Evolutionary conservation across 495 filamentous ascomycete species (phyloP), one percentile per base, ranked within the genome.

Genomic region (Trichoderma parareesei): DNA sequence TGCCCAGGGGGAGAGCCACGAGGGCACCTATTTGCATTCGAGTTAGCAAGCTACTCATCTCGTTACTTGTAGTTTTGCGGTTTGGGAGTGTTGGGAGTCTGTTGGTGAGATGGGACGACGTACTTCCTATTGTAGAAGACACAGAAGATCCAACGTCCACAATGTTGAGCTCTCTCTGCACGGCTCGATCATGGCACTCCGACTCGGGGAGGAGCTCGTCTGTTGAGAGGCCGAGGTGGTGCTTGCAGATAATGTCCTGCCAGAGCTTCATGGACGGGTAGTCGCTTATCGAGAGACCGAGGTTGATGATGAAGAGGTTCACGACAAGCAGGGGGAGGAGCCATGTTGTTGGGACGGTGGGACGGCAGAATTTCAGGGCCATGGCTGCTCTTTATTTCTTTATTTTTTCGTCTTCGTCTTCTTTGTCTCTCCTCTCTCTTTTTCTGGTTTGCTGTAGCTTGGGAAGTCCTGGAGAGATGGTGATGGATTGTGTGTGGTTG

Each of bases 281-380:
- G 53, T 10, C 8, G 53, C 20, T 38, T 13, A 57, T 57, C 3
- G 53, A 57, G 27, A 57, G 53, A 7, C 53, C 53, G 27, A 57
- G 53, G 53, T 37, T 57, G 53, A 57, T 57, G 53, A 57, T 13
- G 53, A 57, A 57, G 7, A 57, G 53, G 53, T 57, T 57, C 27
- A 57, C 27, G 27, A 57, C 53, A 0, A 57, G 53, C 9, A 57
- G 27, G 3, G 53, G 53, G 9, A 57, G 10, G 53, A 57, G 53
- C 33, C 53, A 57, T 16, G 11, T 2, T 11, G 37, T 9, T 3
- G 53, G 27, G 7, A 57, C 7, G 8, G 53, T 10, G 20, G 53
- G 53, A 33, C 53, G 53, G 14, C 53, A 27, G 53, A 57, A 57
- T 57, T 37, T 37, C 1, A 57, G 53, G 27, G 53, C 53, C 53